phyloP scores from a whole-genome alignment of 352 stramenopile species.

The Phytophthora sp. region DNA sequence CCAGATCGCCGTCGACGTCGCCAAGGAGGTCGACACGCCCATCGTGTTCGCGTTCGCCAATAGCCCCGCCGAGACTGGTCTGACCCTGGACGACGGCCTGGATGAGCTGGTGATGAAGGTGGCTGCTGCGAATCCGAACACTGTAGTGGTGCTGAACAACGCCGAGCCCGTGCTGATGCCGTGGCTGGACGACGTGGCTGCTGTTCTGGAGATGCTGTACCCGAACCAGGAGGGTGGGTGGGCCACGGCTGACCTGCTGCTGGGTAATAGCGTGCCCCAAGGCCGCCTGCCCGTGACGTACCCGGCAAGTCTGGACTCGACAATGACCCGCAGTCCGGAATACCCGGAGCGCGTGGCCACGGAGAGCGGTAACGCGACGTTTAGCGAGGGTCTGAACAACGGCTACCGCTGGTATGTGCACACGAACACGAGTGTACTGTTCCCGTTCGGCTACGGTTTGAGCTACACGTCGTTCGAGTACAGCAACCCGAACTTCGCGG shows the following conservation, averaged over 20 bases:
- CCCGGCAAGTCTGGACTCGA: constrained; percentile 32
- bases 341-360: constrained; percentile 35
- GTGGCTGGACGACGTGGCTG: constrained; percentile 36
- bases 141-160: constrained; percentile 43
- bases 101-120: constrained; percentile 37
- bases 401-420: constrained; percentile 43
- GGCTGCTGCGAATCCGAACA: constrained; percentile 41
- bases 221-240: constrained; percentile 44
- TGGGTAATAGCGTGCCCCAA: constrained; percentile 39
- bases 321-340: constrained; percentile 37
- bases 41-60: constrained; percentile 45
- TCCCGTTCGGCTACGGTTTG: constrained; percentile 40
- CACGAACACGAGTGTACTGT: constrained; percentile 40
- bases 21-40: constrained; percentile 36
- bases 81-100: constrained; percentile 38
- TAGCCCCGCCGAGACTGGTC: constrained; percentile 28
- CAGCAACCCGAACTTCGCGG: constrained; percentile 36
- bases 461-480: constrained; percentile 47
- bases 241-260: constrained; percentile 38
- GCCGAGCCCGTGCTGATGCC: constrained; percentile 40
- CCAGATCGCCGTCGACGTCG: constrained; percentile 37
- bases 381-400: constrained; percentile 42
- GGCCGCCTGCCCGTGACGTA: constrained; percentile 40
- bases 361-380: constrained; percentile 37
- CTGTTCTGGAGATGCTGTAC: constrained; percentile 44